Evolutionary conservation across 805 yeast genomes (phyloP).

Genomic region (Helenozyma baotianmanensis): DNA sequence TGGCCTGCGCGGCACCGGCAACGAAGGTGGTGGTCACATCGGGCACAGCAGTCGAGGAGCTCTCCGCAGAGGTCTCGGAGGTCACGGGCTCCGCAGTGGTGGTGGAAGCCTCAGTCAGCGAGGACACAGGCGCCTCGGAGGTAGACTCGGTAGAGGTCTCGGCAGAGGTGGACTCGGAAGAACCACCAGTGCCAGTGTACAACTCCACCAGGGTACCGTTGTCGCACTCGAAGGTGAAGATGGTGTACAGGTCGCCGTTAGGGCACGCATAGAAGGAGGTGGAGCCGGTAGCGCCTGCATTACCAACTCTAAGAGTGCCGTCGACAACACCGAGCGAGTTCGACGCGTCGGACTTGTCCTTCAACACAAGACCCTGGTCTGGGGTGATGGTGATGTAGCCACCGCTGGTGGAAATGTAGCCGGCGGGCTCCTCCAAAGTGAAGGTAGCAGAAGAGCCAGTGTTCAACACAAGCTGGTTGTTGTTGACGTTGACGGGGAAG

Average conservation of each 20-base stretch:
- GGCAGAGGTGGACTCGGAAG: conserved; percentile 20
- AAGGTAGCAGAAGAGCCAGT: conserved; percentile 17
- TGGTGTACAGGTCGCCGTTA: conserved; percentile 12
- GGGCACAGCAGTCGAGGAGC: conserved; percentile 5
- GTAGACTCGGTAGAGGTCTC: conserved; percentile 21
- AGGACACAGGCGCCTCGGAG: conserved; percentile 17
- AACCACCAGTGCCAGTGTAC: conserved; percentile 7
- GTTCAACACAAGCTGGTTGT: conserved; percentile 13
- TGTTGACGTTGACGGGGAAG: conserved; percentile 15
- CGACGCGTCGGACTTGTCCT: conserved; percentile 17
- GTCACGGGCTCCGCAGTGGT: background rate
- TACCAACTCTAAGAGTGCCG: conserved; percentile 22
- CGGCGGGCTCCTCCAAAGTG: conserved; percentile 27
- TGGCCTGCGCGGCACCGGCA: conserved; percentile 11
- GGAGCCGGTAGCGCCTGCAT: conserved; percentile 7
- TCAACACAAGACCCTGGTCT: conserved; percentile 13
- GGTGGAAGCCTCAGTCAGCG: conserved; percentile 23
- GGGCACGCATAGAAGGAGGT: conserved; percentile 24
- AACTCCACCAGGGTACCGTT: conserved; percentile 9
- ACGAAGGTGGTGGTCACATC: conserved; percentile 11
- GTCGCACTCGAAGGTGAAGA: conserved; percentile 8
- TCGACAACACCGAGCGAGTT: conserved; percentile 24
- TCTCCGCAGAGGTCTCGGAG: background rate
- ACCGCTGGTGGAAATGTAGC: conserved; percentile 22
- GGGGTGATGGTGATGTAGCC: conserved; percentile 14